phyloP scores from a whole-genome alignment of 345 rosid species.

The Populus deltoides region DNA sequence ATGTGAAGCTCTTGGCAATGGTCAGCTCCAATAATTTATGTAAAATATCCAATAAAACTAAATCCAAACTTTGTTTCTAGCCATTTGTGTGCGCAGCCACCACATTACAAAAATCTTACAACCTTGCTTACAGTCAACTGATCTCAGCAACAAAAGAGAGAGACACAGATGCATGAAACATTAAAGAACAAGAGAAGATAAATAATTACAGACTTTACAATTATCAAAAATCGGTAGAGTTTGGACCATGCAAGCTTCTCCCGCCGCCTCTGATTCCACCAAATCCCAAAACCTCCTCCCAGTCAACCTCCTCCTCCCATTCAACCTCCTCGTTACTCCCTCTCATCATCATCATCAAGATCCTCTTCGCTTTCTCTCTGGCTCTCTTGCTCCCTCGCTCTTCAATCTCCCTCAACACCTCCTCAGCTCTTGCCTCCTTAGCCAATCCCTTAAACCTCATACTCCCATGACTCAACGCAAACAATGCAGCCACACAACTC shows the following conservation, averaged over 20 bases:
- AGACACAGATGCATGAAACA: not conserved
- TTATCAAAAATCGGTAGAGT: slow-evolving; percentile 44
- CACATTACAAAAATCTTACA: not conserved
- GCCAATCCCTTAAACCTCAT: slow-evolving; percentile 33
- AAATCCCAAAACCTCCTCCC: slow-evolving; percentile 12
- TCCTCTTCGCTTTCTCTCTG: slow-evolving; percentile 29
- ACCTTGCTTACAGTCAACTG: not conserved
- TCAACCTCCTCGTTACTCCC: slow-evolving; percentile 19
- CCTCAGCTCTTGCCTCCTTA: slow-evolving; percentile 26
- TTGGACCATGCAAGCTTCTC: slow-evolving; percentile 31
- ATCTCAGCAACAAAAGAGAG: not conserved
- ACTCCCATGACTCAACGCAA: slow-evolving; percentile 32
- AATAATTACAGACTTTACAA: slow-evolving; percentile 12
- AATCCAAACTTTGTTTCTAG: not conserved
- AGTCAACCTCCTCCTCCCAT: slow-evolving; percentile 1
- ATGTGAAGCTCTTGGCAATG: not conserved
- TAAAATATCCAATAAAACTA: not conserved
- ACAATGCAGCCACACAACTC: slow-evolving; percentile 31
- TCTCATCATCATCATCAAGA: slow-evolving; percentile 23
- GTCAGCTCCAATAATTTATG: too few species aligned
- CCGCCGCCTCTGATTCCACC: slow-evolving; percentile 40
- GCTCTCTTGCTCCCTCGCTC: slow-evolving; percentile 25
- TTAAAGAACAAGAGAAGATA: not conserved
- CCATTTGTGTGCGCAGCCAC: not conserved
- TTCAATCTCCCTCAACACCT: slow-evolving; percentile 27